These are phyloP conservation scores for Pythium phragmitis DNA, from an alignment of 352 stramenopile genomes.

Conservation along the genomic window DNA sequence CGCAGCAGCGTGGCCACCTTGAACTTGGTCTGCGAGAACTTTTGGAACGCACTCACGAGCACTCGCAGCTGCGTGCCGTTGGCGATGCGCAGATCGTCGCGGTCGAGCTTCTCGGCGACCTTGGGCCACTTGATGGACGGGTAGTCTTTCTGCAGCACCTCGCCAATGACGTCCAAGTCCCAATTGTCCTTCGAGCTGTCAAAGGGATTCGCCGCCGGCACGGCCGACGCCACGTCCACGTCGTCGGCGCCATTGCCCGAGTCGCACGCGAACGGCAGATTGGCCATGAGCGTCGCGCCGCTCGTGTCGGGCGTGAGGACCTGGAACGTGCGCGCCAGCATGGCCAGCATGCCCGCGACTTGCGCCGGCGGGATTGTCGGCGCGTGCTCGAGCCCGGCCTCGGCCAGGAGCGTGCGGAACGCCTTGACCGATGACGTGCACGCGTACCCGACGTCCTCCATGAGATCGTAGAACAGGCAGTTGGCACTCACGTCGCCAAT, in stretches of 20 bases:
- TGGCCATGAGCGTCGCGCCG: constrained; percentile 77
- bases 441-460: constrained; percentile 90
- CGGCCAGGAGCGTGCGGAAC: constrained; percentile 80
- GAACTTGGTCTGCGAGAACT: constrained; percentile 82
- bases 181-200: constrained; percentile 53
- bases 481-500: constrained; percentile 75
- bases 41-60: constrained; percentile 77
- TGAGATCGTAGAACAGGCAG: constrained; percentile 88
- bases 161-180: constrained; percentile 85
- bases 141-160: constrained; percentile 85
- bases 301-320: constrained; percentile 62
- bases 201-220: constrained; percentile 29
- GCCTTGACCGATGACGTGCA: constrained; percentile 74
- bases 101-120: constrained; percentile 83
- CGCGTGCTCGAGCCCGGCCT: constrained; percentile 78
- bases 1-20: constrained; percentile 66
- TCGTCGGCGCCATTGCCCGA: constrained; percentile 27
- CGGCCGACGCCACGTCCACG: constrained; percentile 24
- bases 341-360: constrained; percentile 86
- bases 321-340: constrained; percentile 83
- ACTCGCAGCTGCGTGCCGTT: constrained; percentile 65
- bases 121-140: constrained; percentile 84
- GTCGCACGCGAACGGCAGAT: constrained; percentile 78
- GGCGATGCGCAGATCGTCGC: constrained; percentile 66
- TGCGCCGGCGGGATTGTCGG: constrained; percentile 83